Evolutionary conservation across 31 red algal genomes (phyloP).

Genomic region (Porphyra umbilicalis): DNA sequence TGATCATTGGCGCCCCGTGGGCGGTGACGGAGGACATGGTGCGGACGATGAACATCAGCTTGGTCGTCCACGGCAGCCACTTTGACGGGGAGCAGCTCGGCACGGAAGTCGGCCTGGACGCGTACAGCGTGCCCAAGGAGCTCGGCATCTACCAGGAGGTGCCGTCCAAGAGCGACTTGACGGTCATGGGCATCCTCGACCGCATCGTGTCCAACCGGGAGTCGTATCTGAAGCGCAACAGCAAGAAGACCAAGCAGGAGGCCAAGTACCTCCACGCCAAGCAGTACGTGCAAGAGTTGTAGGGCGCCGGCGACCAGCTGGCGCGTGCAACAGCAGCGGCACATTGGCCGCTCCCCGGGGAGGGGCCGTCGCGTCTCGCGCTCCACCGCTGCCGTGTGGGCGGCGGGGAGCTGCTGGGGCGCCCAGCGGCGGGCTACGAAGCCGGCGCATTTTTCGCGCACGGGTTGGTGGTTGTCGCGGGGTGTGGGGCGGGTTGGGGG

Average conservation of each 20-base stretch:
- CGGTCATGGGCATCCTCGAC: constrained; percentile 68
- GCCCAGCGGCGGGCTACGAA: no score
- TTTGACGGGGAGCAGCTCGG: constrained; percentile 18
- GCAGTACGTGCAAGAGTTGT: constrained; percentile 69
- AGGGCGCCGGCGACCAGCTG: no score
- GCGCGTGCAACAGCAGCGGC: no score
- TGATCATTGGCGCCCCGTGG: constrained; percentile 97
- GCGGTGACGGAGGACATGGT: constrained; percentile 90
- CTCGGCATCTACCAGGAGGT: constrained; percentile 67
- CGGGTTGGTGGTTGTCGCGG: no score
- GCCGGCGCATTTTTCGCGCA: no score
- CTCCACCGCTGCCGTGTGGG: no score
- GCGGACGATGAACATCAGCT: constrained; percentile 90
- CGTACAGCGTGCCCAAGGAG: constrained; percentile 74
- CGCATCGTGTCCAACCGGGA: constrained; percentile 81
- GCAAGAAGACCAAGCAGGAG: constrained; percentile 71
- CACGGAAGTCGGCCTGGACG: constrained; percentile 21
- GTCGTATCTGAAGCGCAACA: constrained; percentile 61
- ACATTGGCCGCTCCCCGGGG: no score
- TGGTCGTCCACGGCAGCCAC: constrained; percentile 77
- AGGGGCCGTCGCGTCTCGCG: no score
- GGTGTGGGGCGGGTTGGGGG: no score
- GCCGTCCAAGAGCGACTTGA: constrained; percentile 43
- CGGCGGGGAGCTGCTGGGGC: no score
- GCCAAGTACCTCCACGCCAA: constrained; percentile 76